Conservation (phyloP, 805 yeast species). For the Candida ulmi region DNA sequence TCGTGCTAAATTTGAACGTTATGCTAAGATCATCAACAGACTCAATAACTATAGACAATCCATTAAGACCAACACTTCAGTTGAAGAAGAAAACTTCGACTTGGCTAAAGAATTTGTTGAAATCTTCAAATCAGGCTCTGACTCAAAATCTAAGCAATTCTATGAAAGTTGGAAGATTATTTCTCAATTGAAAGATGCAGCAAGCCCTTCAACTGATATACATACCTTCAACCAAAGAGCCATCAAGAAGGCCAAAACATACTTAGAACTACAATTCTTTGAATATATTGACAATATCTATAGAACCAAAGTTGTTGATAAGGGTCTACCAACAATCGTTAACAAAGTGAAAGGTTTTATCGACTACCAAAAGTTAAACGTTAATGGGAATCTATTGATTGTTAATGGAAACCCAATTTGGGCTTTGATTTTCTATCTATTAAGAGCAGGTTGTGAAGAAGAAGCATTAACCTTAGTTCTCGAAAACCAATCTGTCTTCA, state of each 20-base stretch:
- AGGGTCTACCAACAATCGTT: slow-evolving; percentile 67
- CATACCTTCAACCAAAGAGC: slow-evolving; percentile 30
- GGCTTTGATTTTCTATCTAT: slow-evolving; percentile 81
- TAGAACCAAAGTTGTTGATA: slow-evolving; percentile 44
- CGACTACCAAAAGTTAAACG: slow-evolving; percentile 39
- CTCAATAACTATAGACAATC: slow-evolving; percentile 66
- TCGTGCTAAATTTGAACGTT: slow-evolving; percentile 60
- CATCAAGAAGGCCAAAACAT: slow-evolving; percentile 48
- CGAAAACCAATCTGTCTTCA: slow-evolving; percentile 64
- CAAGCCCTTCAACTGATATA: slow-evolving; percentile 13
- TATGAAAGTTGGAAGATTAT: slow-evolving; percentile 72
- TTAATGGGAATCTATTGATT: slow-evolving; percentile 46
- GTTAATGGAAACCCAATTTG: slow-evolving; percentile 89
- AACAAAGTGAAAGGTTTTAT: slow-evolving; percentile 66
- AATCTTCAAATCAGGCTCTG: slow-evolving; percentile 51
- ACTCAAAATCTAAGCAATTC: slow-evolving; percentile 63
- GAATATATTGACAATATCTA: slow-evolving; percentile 65
- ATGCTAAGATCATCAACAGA: slow-evolving; percentile 65
- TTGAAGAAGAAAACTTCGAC: slow-evolving; percentile 37
- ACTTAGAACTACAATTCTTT: slow-evolving; percentile 73
- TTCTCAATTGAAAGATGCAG: slow-evolving; percentile 29
- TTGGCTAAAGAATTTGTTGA: slow-evolving; percentile 56
- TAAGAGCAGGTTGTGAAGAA: slow-evolving; percentile 75
- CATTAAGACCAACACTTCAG: slow-evolving; percentile 14
- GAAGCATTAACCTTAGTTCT: slow-evolving; percentile 73